Evolutionary conservation across 2,329 filamentous ascomycete genomes (phyloP), one percentile per base, ranked within the genome.

Genomic region (Scytalidium sp.): DNA sequence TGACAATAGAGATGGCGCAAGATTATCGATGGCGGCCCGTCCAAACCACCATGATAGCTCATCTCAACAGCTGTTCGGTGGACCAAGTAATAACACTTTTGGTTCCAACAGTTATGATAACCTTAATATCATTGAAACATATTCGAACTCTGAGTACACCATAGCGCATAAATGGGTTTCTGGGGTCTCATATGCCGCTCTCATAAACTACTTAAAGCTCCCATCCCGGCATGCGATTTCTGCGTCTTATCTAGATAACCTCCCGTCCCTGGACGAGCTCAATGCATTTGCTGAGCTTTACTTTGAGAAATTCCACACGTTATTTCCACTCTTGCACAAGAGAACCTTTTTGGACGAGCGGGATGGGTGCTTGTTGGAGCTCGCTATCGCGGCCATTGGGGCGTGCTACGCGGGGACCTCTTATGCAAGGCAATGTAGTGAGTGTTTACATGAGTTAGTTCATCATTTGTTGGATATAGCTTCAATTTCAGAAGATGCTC

Each of bases 301-400:
- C 40, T 51, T 51, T 20, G 45, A 49, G 39, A 36, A 47, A 19
- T 51, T 51, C 15, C 49, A 51, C 27, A 19, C 22, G 19, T 17
- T 19, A 19, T 51, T 51, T 13, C 49, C 49, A 3, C 45, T 51
- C 23, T 44, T 51, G 17, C 49, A 51, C 21, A 51, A 51, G 17
- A 21, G 25, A 13, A 39, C 49, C 1, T 51, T 48, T 40, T 19
- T 51, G 20, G 25, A 39, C 44, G 23, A 22, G 19, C 29, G 32
- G 23, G 49, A 48, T 22, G 45, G 23, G 2, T 41, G 40, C 21
- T 42, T 40, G 17, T 15, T 47, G n/a, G 45, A 47, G 15, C 32
- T 47, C 22, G 19, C 45, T 20, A 47, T 47, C 2, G 25, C 45
- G 25, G 45, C 45, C 21, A 47, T 47, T 5, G 45, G 45, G 21